Evolutionary conservation across 306 rosid species (phyloP).

Genomic region (Senna tora): DNA sequence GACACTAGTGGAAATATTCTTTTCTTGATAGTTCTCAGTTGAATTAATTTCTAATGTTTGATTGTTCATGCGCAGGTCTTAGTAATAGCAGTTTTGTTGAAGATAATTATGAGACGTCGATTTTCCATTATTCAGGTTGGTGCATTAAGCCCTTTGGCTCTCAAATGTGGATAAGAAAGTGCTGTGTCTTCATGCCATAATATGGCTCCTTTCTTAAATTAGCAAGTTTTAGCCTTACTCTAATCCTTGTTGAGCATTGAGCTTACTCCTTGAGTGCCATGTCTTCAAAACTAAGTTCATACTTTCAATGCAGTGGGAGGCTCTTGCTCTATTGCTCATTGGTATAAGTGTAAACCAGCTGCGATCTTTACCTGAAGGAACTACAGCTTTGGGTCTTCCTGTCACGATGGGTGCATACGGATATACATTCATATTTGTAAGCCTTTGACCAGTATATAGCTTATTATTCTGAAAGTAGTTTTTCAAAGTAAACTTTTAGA

Average conservation of each 20-base stretch:
- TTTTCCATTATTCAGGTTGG: slow-evolving; percentile 96
- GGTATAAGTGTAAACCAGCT: slow-evolving; percentile 96
- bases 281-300: slow-evolving; percentile 30
- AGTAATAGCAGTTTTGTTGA: slow-evolving; percentile 93
- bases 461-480: neutral
- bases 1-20: slow-evolving; percentile 24
- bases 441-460: slow-evolving; percentile 32
- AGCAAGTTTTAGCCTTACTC: slow-evolving; percentile 33
- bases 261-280: slow-evolving; percentile 9
- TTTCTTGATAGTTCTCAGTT: slow-evolving; percentile 32
- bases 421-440: slow-evolving; percentile 84
- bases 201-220: slow-evolving; percentile 21
- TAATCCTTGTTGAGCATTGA: slow-evolving; percentile 18
- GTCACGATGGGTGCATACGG: slow-evolving; percentile 79
- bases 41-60: slow-evolving; percentile 40
- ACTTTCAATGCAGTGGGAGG: slow-evolving; percentile 81
- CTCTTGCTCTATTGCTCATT: slow-evolving; percentile 93
- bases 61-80: slow-evolving; percentile 71
- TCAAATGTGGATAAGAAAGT: slow-evolving; percentile 10
- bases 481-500: slow-evolving; percentile 2
- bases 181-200: neutral
- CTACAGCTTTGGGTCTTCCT: slow-evolving; percentile 71
- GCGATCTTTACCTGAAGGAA: slow-evolving; percentile 82
- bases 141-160: slow-evolving; percentile 22
- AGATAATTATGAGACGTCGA: slow-evolving; percentile 89